Percentiles rank a stretch among this genome's conserved stretches.
These are phyloP conservation scores for Quercus rubra DNA, from an alignment of 306 rosid genomes.

Conservation along the genomic window DNA sequence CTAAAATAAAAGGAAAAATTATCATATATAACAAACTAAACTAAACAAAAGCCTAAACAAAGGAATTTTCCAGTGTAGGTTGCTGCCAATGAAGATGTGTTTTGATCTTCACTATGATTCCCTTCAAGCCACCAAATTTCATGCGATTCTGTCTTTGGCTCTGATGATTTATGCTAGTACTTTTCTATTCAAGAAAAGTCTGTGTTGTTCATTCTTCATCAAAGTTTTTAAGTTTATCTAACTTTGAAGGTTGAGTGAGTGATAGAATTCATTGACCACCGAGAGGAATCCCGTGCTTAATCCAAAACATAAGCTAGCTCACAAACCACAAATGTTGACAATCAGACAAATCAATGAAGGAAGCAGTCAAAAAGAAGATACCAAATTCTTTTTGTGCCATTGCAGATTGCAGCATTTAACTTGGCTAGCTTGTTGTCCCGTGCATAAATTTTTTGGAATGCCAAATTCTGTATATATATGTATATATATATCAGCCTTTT, in stretches of 20 bases:
- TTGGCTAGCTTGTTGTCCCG: not conserved
- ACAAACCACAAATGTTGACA: not conserved
- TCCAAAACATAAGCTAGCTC: not conserved
- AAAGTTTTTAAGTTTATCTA: not conserved
- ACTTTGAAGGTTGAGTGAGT: not conserved
- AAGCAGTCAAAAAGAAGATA: not conserved
- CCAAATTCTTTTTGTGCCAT: not conserved
- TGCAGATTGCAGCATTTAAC: not conserved
- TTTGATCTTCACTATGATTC: too few species aligned
- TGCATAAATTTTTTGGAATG: not conserved
- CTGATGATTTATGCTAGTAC: too few species aligned
- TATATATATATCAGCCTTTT: not conserved
- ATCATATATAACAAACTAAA: too few species aligned
- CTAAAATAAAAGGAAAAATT: too few species aligned
- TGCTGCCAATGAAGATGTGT: too few species aligned
- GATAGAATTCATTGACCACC: not conserved
- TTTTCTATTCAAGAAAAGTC: too few species aligned
- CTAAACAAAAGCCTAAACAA: too few species aligned
- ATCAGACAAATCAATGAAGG: not conserved
- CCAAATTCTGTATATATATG: not conserved
- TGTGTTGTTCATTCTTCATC: too few species aligned
- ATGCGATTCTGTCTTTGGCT: too few species aligned
- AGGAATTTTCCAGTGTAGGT: too few species aligned
- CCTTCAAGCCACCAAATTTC: too few species aligned
- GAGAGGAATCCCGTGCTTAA: not conserved